Evolutionary conservation across 768 basidiomycete genomes (phyloP).

Genomic region (Melanogaster broomeanus): DNA sequence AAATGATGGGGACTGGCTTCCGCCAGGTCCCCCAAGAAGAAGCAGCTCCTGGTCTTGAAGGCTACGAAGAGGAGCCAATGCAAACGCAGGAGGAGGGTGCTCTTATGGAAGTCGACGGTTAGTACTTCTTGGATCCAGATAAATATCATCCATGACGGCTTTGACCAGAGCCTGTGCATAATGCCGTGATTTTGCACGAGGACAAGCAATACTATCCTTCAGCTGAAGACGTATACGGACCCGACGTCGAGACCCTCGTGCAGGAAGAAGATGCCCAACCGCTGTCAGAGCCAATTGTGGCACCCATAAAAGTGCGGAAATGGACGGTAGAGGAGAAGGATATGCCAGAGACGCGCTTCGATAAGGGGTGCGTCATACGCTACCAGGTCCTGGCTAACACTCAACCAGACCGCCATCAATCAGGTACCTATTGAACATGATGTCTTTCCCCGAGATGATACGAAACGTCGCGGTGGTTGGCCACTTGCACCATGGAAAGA

Average conservation of each 20-base stretch:
- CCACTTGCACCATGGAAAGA: slow-evolving; percentile 98
- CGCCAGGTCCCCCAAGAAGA: slow-evolving; percentile 36
- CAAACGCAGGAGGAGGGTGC: slow-evolving; percentile 57
- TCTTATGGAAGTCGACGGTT: slow-evolving; percentile 87
- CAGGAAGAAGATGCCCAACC: slow-evolving; percentile 99
- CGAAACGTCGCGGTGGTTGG: slow-evolving; percentile 96
- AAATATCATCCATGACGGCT: slow-evolving; percentile 1
- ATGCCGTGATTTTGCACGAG: slow-evolving; percentile 89
- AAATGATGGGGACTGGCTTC: slow-evolving; percentile 53
- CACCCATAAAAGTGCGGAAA: slow-evolving; percentile 91
- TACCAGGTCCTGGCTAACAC: neutral
- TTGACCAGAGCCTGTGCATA: slow-evolving; percentile 68
- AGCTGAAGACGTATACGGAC: slow-evolving; percentile 89
- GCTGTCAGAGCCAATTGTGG: slow-evolving; percentile 91
- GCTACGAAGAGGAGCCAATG: slow-evolving; percentile 75
- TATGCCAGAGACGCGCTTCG: slow-evolving; percentile 95
- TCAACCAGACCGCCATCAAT: slow-evolving; percentile 8
- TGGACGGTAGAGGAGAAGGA: slow-evolving; percentile 96
- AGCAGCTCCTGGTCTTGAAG: slow-evolving; percentile 68
- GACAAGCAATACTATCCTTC: slow-evolving; percentile 98
- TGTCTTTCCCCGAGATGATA: slow-evolving; percentile 89
- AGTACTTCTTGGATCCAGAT: slow-evolving; percentile 16
- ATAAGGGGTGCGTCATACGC: slow-evolving; percentile 74
- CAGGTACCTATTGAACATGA: slow-evolving; percentile 92
- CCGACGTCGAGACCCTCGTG: slow-evolving; percentile 92